phyloP scores from a whole-genome alignment of 305 asterid species.

The Euphrasia arctica region DNA sequence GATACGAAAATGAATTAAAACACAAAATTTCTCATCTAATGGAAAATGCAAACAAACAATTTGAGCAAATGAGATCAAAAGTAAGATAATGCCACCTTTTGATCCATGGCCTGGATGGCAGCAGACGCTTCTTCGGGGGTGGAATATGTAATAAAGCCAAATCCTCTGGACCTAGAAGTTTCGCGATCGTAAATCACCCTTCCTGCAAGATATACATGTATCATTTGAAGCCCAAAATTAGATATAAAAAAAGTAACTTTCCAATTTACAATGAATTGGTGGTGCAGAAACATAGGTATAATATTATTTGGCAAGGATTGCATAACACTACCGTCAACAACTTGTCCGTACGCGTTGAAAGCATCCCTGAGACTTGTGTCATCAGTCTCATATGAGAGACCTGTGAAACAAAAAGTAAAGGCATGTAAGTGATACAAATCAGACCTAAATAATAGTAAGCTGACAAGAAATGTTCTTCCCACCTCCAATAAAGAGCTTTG shows the following conservation, averaged over 20 bases:
- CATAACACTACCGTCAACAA: background rate
- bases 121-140: constrained; percentile 68
- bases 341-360: too few species aligned
- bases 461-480: constrained; percentile 11
- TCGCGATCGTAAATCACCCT: constrained; percentile 73
- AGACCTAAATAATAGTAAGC: background rate
- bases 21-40: background rate
- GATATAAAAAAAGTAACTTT: background rate
- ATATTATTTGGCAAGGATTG: background rate
- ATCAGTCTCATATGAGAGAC: too few species aligned
- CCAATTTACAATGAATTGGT: background rate
- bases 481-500: constrained; percentile 90
- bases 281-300: background rate
- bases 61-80: background rate
- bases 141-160: constrained; percentile 72
- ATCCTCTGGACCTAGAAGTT: constrained; percentile 81
- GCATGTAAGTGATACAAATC: background rate
- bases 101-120: constrained; percentile 88
- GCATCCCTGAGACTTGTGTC: too few species aligned
- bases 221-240: background rate
- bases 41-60: background rate
- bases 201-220: constrained; percentile 38
- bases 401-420: too few species aligned
- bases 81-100: constrained; percentile 40
- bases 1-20: background rate